phyloP scores from a whole-genome alignment of 2,329 filamentous ascomycete species.

The Monilinia aucupariae region DNA sequence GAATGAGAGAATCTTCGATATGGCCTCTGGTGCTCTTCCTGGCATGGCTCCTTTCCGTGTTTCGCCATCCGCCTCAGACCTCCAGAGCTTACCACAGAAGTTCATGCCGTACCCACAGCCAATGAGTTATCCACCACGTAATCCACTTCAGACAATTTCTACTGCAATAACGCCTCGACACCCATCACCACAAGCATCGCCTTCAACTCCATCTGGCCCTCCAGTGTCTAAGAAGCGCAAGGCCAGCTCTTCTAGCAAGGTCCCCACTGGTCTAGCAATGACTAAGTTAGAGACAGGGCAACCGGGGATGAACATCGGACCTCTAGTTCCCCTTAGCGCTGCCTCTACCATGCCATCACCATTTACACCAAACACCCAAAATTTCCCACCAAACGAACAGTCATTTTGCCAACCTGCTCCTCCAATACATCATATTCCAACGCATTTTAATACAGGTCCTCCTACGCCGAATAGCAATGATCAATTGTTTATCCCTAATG shows the following conservation, averaged over 20 bases:
- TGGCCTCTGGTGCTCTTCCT: conserved; percentile 21
- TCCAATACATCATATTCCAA: conserved; percentile 29
- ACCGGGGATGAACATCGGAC: conserved; percentile 34
- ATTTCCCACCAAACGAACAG: conserved; percentile 40
- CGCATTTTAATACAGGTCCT: conserved; percentile 53
- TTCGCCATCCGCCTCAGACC: conserved; percentile 58
- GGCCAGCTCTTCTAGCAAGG: conserved; percentile 61
- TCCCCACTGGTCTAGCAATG: conserved; percentile 74
- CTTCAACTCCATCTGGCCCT: conserved; percentile 58
- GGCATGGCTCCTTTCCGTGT: conserved; percentile 46
- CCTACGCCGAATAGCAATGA: conserved; percentile 63
- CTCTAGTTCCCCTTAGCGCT: conserved; percentile 32
- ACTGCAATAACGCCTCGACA: conserved; percentile 52
- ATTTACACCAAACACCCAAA: conserved; percentile 45
- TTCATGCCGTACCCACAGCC: conserved; percentile 35
- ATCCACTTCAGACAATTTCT: conserved; percentile 38
- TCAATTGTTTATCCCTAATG: conserved; percentile 50
- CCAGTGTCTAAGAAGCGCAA: conserved; percentile 78
- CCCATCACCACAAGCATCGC: conserved; percentile 66
- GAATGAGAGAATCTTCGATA: conserved; percentile 29
- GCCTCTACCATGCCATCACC: conserved; percentile 46
- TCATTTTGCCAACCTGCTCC: conserved; percentile 24
- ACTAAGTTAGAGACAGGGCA: conserved; percentile 65
- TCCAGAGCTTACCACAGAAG: conserved; percentile 53
- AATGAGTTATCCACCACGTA: conserved; percentile 34